Evolutionary conservation across 495 filamentous ascomycete species (phyloP), one percentile per base, ranked within the genome.

Genomic region (Penicillium angulare): DNA sequence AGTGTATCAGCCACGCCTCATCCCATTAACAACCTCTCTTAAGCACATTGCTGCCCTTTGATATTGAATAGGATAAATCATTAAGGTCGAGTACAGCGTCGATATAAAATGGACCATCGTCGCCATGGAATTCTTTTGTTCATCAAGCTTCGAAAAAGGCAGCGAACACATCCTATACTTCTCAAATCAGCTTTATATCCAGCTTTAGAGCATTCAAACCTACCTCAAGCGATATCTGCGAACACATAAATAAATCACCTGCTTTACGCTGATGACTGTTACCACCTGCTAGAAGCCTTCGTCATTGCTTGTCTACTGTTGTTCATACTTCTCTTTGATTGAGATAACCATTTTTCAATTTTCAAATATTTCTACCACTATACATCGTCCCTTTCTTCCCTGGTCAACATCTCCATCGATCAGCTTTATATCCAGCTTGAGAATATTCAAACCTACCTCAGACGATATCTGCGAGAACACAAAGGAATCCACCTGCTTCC

Each of bases 231-330:
- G n/a, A n/a, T n/a, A 31, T 31, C 13, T 31, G 13, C 23, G 8
- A 13, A 32, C 18, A 24, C 36, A 22, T 49, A 44, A 47, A 46
- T 3, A 33, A 48, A 61, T 61, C 58, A 57, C 39, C 58, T 58
- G 67, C 57, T 41, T 49, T 53, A 52, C 49, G 51, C 60, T 47
- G 56, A 66, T 70, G 65, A 69, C 66, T 45, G 39, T 47, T 36
- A 49, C 49, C 55, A 67, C 58, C 54, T 57, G 56, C 27, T 43
- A 17, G n/a, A n/a, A 12, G 33, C 7, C 24, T 16, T 35, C 20
- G 16, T 12, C 20, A 6, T 8, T 42, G 17, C 7, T 26, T 12
- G 2, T 33, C 1, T 26, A 23, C 29, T 24, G 17, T 47, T 39
- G 9, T 22, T 27, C 20, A n/a, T n/a, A n/a, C n/a, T n/a, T 16